Evolutionary conservation across 73 alveolate species (phyloP), one percentile per base, ranked within the genome.

Genomic region (Effrenium voratum): DNA sequence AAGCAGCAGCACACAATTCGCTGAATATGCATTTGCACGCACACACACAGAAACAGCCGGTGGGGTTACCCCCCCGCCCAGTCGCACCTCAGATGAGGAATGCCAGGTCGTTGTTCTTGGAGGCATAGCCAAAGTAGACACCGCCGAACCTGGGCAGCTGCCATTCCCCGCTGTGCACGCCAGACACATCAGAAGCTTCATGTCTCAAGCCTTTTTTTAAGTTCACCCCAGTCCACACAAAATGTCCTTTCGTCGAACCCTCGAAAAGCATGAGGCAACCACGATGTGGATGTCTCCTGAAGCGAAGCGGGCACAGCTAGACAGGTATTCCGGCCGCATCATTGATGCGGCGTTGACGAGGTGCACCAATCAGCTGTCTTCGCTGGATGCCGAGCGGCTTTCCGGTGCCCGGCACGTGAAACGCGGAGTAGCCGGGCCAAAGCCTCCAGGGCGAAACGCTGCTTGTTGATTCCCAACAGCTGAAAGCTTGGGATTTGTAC

Each of bases 361-460:
- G n/a, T n/a, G n/a, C n/a, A n/a, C n/a, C n/a, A n/a, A n/a, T n/a
- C n/a, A n/a, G n/a, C n/a, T n/a, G n/a, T n/a, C n/a, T n/a, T n/a
- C n/a, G n/a, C n/a, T n/a, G n/a, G n/a, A n/a, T n/a, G n/a, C n/a
- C n/a, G n/a, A n/a, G 34, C 36, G 4, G 59, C 97, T 90, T 90
- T 46, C 85, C 97, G 45, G 97, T 90, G 97, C 97, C 97, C n/a
- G 97, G 97, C 97, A 90, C 44, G 88, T 90, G 97, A 90, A 90
- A 90, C 88, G 97, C 97, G 36, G 97, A 66, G 46, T 90, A 90
- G 75, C 97, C 97, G 12, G 97, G 97, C 97, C 97, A 90, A 19
- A 90, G 45, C 97, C 97, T 90, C 76, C 13, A 44, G 6, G 43
- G 30, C 28, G n/a, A n/a, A n/a, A n/a, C n/a, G n/a, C n/a, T n/a